Evolutionary conservation across 441 rosid species (phyloP), one percentile per base, ranked within the genome.

Genomic region (Euphorbia schlechtendalii): DNA sequence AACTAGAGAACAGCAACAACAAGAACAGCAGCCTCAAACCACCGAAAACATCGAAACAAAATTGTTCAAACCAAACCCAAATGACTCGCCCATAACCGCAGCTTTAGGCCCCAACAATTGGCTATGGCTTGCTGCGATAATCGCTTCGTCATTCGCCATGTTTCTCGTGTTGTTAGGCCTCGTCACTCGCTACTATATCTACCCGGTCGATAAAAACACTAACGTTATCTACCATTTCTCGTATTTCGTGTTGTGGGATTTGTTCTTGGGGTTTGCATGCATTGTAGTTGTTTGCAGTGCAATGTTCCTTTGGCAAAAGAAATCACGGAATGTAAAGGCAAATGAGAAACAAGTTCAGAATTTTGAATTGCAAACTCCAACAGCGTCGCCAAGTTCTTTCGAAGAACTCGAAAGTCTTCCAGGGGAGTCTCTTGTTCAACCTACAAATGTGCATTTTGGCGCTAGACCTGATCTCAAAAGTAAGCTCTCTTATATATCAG

Each of bases 71-170:
- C 90, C 92, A 40, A 64, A 45, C 24, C 66, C 69, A 51, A 69
- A 76, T 3, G 96, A 92, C 75, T 64, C 65, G 60, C 83, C 96
- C 13, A 70, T 88, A 57, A 68, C 86, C 13, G 65, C 86, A 8
- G 40, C 78, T 64, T 75, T 92, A 27, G 98, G 98, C 2, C 82
- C 86, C 25, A 81, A 74, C 66, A 74, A 80, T 58, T 92, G 93
- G 94, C 80, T 89, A 55, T 92, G 94, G 83, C 92, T 89, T 0
- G 84, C 81, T 8, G 77, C 79, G 32, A 71, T 92, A 71, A 80
- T 87, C 22, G 72, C 79, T 3, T 84, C 89, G 41, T 89, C 96
- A 0, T 88, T 92, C 63, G 56, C 72, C 15, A 76, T 84, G 56
- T 92, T 86, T 72, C 76, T 87, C 1, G 18, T 84, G 17, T 54